Evolutionary conservation across 192 early-diverging fungal species (phyloP), one percentile per base, ranked within the genome.

Genomic region (Coemansia sp.): DNA sequence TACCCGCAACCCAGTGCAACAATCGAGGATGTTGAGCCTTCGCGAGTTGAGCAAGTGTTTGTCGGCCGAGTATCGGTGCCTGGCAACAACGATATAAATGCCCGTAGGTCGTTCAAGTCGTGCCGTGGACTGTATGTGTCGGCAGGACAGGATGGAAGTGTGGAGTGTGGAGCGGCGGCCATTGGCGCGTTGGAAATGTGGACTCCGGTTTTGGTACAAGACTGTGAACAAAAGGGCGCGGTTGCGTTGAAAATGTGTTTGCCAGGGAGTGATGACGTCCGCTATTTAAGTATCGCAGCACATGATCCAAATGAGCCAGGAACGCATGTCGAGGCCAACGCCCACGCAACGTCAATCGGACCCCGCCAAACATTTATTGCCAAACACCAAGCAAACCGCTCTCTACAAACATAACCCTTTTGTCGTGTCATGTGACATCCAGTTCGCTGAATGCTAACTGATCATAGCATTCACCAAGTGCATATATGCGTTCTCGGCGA

Each of bases 171-270:
- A 9, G 52, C 75, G 0, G 47, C 41, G 23, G 75, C 75, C 13
- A 78, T 78, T 19, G 69, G 75, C 1, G 49, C 69, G 9, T 60
- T 78, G 18, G 69, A 78, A 23, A 68, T 68, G 70, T 78, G 75
- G 75, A 65, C 61, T 10, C 75, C 75, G 11, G 52, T 78, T 35
- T 11, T 78, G 47, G 53, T 71, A 9, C 68, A 65, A 2, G 75
- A 71, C 12, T 49, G 54, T 20, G 75, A 32, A 8, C 32, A 69
- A 13, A 61, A 68, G 6, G 75, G 75, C 26, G 65, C 75, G n/a
- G 48, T 78, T 43, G 68, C 75, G 47, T 24, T 78, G 18, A 57
- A 20, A 62, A 69, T 70, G 12, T 24, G 22, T 0, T 59, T 60
- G 22, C 73, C 73, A 10, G 64, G 60, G 18, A 11, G 51, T 2